Conservation (phyloP, 331 rosid genomes). For the Rosa hybrid region DNA sequence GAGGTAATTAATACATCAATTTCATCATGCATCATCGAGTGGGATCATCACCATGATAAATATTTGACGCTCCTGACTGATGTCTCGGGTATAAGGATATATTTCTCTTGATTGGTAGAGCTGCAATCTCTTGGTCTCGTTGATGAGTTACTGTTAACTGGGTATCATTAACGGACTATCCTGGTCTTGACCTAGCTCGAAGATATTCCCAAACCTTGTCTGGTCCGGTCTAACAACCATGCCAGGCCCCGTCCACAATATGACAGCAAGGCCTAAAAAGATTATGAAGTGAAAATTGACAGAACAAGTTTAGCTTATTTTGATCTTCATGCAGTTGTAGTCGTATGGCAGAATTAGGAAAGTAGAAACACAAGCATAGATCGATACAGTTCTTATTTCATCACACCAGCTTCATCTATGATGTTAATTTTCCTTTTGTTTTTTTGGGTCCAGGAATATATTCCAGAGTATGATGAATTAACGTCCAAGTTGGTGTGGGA, state of each 20-base stretch:
- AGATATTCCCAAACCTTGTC: neutral
- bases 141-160: neutral
- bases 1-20: slow-evolving; percentile 50
- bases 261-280: neutral
- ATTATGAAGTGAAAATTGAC: neutral
- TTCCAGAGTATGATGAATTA: slow-evolving; percentile 79
- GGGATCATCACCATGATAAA: neutral
- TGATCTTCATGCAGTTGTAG: neutral
- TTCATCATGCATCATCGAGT: neutral
- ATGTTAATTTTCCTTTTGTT: neutral
- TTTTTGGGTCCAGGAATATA: slow-evolving; percentile 65
- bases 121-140: neutral
- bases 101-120: neutral
- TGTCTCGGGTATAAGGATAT: neutral
- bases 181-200: neutral
- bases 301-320: neutral
- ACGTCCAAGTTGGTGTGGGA: slow-evolving; percentile 97
- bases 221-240: neutral
- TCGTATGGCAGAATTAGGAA: neutral
- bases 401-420: neutral
- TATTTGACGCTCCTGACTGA: neutral
- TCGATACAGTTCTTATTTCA: neutral
- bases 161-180: neutral
- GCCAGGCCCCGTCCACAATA: neutral
- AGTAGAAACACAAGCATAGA: neutral